Evolutionary conservation across 2,329 filamentous ascomycete genomes (phyloP).

Genomic region (Gremmenia infestans): DNA sequence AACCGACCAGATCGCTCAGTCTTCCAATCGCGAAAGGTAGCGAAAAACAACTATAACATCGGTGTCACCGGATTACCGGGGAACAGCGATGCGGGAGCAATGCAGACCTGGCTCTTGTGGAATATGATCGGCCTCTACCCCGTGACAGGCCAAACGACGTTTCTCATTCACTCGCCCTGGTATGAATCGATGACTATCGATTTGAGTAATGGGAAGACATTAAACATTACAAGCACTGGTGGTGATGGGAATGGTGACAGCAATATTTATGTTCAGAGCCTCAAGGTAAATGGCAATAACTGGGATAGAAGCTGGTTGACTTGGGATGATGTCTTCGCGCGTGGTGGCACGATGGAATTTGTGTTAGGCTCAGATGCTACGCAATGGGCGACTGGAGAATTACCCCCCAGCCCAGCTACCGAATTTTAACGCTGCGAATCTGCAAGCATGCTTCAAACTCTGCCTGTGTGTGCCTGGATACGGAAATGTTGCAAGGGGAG

Average conservation of each 20-base stretch:
- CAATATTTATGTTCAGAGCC: conserved; percentile 56
- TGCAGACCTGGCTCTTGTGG: conserved; percentile 68
- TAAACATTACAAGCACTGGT: conserved; percentile 51
- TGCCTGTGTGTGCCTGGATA: too few relatives aligned
- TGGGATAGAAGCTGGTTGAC: conserved; percentile 63
- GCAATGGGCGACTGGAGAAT: conserved; percentile 54
- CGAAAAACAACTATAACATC: conserved; percentile 54
- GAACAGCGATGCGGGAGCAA: conserved; percentile 67
- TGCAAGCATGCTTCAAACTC: background rate
- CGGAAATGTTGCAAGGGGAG: too few relatives aligned
- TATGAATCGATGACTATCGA: conserved; percentile 54
- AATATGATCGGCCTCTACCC: conserved; percentile 65
- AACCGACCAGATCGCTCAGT: conserved; percentile 59
- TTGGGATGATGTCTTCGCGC: conserved; percentile 61
- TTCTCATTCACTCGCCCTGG: conserved; percentile 61
- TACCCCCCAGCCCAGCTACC: conserved; percentile 55
- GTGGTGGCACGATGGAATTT: conserved; percentile 60
- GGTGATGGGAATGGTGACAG: conserved; percentile 41
- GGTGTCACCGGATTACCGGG: conserved; percentile 57
- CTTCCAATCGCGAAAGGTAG: conserved; percentile 51
- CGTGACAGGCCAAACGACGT: conserved; percentile 63
- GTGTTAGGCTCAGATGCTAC: conserved; percentile 49
- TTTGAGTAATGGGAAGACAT: conserved; percentile 48
- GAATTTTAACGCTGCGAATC: background rate
- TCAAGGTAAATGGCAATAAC: conserved; percentile 57